phyloP scores from a whole-genome alignment of 441 rosid species.

The Erodium chrysanthum region DNA sequence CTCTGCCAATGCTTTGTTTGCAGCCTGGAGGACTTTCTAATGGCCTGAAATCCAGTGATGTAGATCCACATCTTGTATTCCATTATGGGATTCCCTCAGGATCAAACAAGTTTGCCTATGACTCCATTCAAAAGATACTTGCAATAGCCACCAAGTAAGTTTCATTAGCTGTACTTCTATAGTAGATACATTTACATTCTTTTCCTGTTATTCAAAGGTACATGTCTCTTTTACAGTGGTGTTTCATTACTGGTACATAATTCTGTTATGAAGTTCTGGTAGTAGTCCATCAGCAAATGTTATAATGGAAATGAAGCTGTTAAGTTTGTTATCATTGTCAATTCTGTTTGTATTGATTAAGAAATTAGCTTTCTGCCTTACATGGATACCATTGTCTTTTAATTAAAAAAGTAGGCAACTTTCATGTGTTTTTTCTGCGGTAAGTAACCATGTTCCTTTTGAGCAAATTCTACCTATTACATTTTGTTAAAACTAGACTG shows the following conservation, averaged over 20 bases:
- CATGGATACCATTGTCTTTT: neutral
- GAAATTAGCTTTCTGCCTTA: neutral
- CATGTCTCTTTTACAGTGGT: neutral
- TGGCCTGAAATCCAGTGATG: conserved; percentile 54
- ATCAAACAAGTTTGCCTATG: conserved; percentile 57
- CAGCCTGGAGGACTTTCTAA: conserved; percentile 59
- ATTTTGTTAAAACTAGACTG: neutral
- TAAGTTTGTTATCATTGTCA: neutral
- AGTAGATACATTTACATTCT: neutral
- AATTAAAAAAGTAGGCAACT: neutral
- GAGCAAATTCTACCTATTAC: neutral
- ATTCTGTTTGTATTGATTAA: conserved; percentile 6
- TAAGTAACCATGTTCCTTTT: neutral
- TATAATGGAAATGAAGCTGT: conserved; percentile 1
- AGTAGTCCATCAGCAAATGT: neutral
- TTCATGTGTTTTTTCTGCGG: neutral
- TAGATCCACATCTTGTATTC: conserved; percentile 59
- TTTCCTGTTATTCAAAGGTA: neutral
- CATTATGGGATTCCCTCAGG: conserved; percentile 88
- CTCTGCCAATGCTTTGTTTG: conserved; percentile 15
- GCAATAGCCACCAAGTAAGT: conserved; percentile 68
- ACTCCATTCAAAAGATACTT: conserved; percentile 54
- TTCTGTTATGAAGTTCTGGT: neutral
- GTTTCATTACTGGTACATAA: neutral
- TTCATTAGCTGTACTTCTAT: neutral